Evolutionary conservation across 2,329 filamentous ascomycete genomes (phyloP).

Genomic region (Colletotrichum sojae): DNA sequence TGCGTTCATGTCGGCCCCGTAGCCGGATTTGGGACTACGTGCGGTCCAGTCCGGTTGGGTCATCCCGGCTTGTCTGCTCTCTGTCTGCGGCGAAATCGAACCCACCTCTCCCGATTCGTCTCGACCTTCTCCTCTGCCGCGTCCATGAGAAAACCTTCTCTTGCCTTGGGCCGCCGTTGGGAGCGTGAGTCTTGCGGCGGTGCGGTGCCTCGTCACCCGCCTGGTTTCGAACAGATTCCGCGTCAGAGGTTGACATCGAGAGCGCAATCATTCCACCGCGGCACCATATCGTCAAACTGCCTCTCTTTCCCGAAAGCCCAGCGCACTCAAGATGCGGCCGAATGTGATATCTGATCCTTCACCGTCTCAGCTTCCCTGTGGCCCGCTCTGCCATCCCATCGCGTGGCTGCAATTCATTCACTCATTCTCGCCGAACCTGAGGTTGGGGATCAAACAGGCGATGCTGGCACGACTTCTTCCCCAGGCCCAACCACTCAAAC

Average conservation of each 20-base stretch:
- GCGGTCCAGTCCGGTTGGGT: conserved; percentile 20
- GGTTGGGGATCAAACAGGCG: conserved; percentile 35
- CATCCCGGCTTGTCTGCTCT: conserved; percentile 33
- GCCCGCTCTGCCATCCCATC: conserved; percentile 32
- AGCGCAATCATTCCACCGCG: conserved; percentile 13
- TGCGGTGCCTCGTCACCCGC: conserved; percentile 17
- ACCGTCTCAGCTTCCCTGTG: conserved; percentile 31
- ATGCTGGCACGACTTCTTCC: conserved; percentile 20
- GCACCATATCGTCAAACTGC: conserved; percentile 27
- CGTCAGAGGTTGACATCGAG: conserved; percentile 31
- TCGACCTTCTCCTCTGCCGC: not conserved
- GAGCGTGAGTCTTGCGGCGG: not conserved
- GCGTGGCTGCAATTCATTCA: not conserved
- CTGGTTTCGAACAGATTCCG: conserved; percentile 27
- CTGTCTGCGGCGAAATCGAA: conserved; percentile 24
- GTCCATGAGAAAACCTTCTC: conserved; percentile 14
- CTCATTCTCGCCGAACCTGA: conserved; percentile 21
- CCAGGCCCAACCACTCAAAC: not conserved
- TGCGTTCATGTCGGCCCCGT: conserved; percentile 21
- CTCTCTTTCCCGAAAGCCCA: not conserved
- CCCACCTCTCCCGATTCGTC: conserved; percentile 12
- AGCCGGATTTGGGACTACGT: conserved; percentile 16
- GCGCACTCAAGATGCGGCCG: not conserved
- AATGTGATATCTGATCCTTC: conserved; percentile 6
- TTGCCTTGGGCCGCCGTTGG: conserved; percentile 6